Evolutionary conservation across 371 early-diverging fungal genomes (phyloP).

Genomic region (Basidiobolus heterosporus): DNA sequence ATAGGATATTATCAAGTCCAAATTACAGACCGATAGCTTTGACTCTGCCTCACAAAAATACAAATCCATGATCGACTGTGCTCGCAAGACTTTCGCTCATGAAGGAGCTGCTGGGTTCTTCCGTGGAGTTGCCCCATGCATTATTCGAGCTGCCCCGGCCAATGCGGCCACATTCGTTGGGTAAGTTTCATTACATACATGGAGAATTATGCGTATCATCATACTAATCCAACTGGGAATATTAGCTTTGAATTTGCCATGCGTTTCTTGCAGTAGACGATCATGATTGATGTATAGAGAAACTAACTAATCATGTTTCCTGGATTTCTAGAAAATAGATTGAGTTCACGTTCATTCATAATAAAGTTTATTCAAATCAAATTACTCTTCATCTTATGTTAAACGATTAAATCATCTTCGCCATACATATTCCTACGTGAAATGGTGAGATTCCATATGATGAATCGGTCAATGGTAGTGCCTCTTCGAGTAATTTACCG

Average conservation of each 20-base stretch:
- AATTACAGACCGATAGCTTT: conserved; percentile 62
- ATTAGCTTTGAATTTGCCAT: conserved; percentile 24
- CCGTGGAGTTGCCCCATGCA: conserved; percentile 68
- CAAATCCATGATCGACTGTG: conserved; percentile 39
- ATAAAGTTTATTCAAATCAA: too few species aligned
- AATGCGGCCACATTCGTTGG: conserved; percentile 68
- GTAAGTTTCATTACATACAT: neutral
- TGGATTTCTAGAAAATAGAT: too few species aligned
- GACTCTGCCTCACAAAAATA: conserved; percentile 33
- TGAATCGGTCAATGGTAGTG: too few species aligned
- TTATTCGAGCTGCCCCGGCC: conserved; percentile 75
- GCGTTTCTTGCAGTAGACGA: conserved; percentile 9
- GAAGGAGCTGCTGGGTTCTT: conserved; percentile 67
- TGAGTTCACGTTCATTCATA: too few species aligned
- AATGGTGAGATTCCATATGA: too few species aligned
- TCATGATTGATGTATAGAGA: neutral
- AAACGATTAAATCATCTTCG: too few species aligned
- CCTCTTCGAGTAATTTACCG: too few species aligned
- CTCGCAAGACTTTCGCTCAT: conserved; percentile 35
- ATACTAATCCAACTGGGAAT: too few species aligned
- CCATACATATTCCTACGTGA: too few species aligned
- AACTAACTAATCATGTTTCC: too few species aligned
- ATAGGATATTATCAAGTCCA: conserved; percentile 55
- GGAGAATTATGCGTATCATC: neutral
- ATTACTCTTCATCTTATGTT: too few species aligned